These are phyloP conservation scores for Maudiozyma bulderi DNA, from an alignment of 805 yeast species.

Conservation along the genomic window DNA sequence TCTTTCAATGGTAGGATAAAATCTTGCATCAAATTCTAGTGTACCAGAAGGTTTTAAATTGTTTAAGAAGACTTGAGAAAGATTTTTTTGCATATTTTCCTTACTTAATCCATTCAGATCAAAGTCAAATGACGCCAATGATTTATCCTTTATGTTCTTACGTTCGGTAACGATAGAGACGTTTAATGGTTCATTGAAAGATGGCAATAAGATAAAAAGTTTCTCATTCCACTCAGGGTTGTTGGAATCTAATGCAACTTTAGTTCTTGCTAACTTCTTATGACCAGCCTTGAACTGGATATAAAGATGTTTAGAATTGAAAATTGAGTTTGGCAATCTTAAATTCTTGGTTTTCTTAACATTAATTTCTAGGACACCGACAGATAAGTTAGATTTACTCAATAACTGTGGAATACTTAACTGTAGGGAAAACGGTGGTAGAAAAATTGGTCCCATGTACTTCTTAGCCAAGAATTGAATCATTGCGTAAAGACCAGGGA, in stretches of 20 bases:
- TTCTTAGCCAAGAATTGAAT: conserved; percentile 76
- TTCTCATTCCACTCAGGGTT: conserved; percentile 82
- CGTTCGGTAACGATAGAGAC: conserved; percentile 67
- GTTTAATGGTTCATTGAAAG: conserved; percentile 71
- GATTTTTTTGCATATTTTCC: conserved; percentile 38
- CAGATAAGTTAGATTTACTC: conserved; percentile 76
- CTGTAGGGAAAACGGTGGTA: conserved; percentile 84
- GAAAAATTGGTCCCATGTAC: conserved; percentile 77
- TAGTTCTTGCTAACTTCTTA: conserved; percentile 53
- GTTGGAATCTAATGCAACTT: conserved; percentile 49
- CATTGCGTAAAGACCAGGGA: conserved; percentile 79
- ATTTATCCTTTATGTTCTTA: conserved; percentile 59
- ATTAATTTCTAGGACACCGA: conserved; percentile 71
- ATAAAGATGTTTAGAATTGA: conserved; percentile 81
- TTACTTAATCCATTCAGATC: conserved; percentile 56
- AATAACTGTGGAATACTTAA: conserved; percentile 80
- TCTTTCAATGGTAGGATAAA: conserved; percentile 57
- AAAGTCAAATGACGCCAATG: conserved; percentile 62
- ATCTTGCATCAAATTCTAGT: conserved; percentile 56
- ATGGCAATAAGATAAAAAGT: conserved; percentile 53
- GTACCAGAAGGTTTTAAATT: conserved; percentile 78
- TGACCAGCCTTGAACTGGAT: conserved; percentile 55
- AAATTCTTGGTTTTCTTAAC: conserved; percentile 56
- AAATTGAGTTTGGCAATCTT: conserved; percentile 42
- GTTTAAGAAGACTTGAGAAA: conserved; percentile 50